Evolutionary conservation across 2,329 filamentous ascomycete species (phyloP), one percentile per base, ranked within the genome.

Genomic region (Phaeosphaeria sp.): DNA sequence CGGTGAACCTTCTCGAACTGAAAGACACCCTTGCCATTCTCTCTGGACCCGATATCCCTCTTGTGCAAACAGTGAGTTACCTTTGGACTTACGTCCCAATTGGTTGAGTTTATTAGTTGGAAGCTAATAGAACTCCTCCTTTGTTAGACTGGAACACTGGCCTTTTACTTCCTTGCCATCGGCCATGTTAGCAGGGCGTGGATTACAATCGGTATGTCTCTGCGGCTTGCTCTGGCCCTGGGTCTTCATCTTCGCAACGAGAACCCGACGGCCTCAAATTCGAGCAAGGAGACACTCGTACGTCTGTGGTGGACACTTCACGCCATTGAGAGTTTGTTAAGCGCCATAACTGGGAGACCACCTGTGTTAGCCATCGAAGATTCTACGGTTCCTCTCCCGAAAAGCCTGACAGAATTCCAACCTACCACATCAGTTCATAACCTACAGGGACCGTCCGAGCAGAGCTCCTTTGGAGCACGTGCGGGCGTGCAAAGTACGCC

Each of bases 261-360:
- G 33, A 69, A 72, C 27, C 64, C 63, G 4, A 61, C 60, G 6
- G 49, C 67, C 6, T 44, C 66, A 11, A 55, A 64, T 4, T 46
- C 56, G 1, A 63, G 65, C 21, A 77, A 72, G 56, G 77, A 80
- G 55, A 65, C 71, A 4, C 54, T 74, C n/a, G 58, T 71, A 17
- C 72, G 71, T 10, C 71, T 73, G 10, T 81, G 79, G 78, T 79
- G 77, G 75, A 73, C 72, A 44, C 51, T 80, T 20, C 75, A 75
- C 58, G 69, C 68, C 2, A 62, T 78, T 27, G 79, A 80, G 51
- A 71, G 73, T 27, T 59, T 78, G 3, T 61, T 79, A 1, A 72
- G 72, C 17, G 66, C 75, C 7, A 72, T 79, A 22, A 78, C 75
- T 4, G 79, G 79, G 0, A 73, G 78, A 15, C 75, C 78, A 27